Evolutionary conservation across 768 basidiomycete species (phyloP).

Genomic region (Cyathus striatus): DNA sequence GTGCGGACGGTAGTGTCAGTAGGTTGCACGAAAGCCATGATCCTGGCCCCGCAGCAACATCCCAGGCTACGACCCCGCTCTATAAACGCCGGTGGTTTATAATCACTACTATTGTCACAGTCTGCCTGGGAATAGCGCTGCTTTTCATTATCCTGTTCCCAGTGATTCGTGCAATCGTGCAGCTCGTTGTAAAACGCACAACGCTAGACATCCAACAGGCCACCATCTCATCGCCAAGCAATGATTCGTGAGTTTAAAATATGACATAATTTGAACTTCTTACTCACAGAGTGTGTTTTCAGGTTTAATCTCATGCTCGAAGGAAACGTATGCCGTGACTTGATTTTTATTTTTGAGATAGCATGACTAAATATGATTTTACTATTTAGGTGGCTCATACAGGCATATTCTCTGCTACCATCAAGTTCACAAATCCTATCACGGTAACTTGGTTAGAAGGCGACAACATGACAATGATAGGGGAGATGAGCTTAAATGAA

Average conservation of each 20-base stretch:
- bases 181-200: slow-evolving; percentile 55
- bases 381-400: slow-evolving; percentile 54
- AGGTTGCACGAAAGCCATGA: slow-evolving; percentile 15
- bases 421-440: slow-evolving; percentile 54
- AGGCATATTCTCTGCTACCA: slow-evolving; percentile 58
- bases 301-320: slow-evolving; percentile 51
- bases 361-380: too few species aligned
- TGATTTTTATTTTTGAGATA: too few species aligned
- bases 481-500: slow-evolving; percentile 41
- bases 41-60: slow-evolving; percentile 10
- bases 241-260: slow-evolving; percentile 42
- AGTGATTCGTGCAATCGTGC: slow-evolving; percentile 60
- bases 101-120: slow-evolving; percentile 43
- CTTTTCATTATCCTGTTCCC: slow-evolving; percentile 68
- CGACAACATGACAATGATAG: slow-evolving; percentile 44
- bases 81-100: slow-evolving; percentile 66
- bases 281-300: too few species aligned
- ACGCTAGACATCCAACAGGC: slow-evolving; percentile 49
- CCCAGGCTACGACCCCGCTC: slow-evolving; percentile 34
- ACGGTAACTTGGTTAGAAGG: slow-evolving; percentile 54
- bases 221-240: slow-evolving; percentile 46
- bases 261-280: not conserved
- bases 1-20: slow-evolving; percentile 2
- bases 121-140: slow-evolving; percentile 52
- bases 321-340: slow-evolving; percentile 39